phyloP scores from a whole-genome alignment of 176 grass and related monocot species.

The Thinopyrum elongatum region DNA sequence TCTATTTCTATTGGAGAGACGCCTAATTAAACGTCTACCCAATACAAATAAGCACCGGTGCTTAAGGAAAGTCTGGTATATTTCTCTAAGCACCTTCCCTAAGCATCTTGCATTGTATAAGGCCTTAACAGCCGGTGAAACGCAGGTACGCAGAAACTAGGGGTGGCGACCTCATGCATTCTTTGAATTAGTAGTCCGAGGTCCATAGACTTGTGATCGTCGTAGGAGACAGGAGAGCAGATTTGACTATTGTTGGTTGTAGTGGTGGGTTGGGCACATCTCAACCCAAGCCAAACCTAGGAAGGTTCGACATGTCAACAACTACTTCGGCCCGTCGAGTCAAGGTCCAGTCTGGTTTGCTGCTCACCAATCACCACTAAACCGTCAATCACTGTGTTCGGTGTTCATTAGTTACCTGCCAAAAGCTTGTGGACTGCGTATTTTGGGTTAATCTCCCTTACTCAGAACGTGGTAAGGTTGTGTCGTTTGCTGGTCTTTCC shows the following conservation, averaged over 20 bases:
- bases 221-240: background rate
- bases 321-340: conserved; percentile 27
- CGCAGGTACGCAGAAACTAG: background rate
- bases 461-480: no score
- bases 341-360: conserved; percentile 14
- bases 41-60: no score
- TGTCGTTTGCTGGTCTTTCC: no score
- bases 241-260: background rate
- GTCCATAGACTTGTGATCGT: background rate
- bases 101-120: no score
- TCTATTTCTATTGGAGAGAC: no score
- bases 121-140: conserved; percentile 2
- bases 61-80: no score
- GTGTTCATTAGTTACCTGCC: no score
- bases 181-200: background rate
- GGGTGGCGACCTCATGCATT: background rate
- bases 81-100: no score
- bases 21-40: no score
- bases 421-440: no score
- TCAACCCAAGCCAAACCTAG: conserved; percentile 31
- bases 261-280: conserved; percentile 45
- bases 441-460: no score
- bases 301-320: conserved; percentile 22
- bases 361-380: background rate
- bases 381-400: background rate